Evolutionary conservation across 345 rosid genomes (phyloP).

Genomic region (Reutealis trisperma): DNA sequence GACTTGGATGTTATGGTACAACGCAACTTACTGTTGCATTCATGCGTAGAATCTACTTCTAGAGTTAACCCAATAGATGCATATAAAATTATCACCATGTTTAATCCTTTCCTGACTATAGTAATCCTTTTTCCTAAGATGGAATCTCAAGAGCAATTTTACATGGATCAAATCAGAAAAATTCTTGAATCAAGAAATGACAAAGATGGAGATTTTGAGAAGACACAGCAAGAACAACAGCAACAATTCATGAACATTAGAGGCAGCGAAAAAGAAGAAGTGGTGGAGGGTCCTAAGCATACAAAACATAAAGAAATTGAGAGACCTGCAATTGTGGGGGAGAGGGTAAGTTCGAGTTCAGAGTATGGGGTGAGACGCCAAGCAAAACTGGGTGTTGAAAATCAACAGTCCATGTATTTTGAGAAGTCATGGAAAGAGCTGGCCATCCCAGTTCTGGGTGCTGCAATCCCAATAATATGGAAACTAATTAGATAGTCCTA

Average conservation of each 20-base stretch:
- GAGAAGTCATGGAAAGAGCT: no score
- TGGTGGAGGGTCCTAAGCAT: background rate
- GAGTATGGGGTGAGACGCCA: no score
- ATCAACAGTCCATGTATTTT: no score
- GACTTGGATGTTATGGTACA: background rate
- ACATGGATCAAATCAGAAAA: conserved; percentile 46
- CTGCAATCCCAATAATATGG: no score
- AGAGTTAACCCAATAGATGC: no score
- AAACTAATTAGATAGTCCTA: no score
- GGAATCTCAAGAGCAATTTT: conserved; percentile 66
- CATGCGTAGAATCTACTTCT: no score
- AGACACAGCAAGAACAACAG: conserved; percentile 52
- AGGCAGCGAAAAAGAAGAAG: background rate
- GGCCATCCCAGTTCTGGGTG: no score
- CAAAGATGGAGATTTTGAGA: conserved; percentile 65
- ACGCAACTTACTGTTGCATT: background rate
- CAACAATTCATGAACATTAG: conserved; percentile 27
- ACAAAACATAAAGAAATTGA: background rate
- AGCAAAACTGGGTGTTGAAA: no score
- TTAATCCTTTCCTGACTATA: background rate
- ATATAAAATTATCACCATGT: no score
- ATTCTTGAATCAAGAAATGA: conserved; percentile 50
- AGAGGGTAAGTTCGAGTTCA: no score
- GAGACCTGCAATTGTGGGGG: background rate
- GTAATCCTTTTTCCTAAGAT: conserved; percentile 38